These are phyloP conservation scores for Erodium texanum DNA, from an alignment of 441 rosid genomes.

Conservation along the genomic window DNA sequence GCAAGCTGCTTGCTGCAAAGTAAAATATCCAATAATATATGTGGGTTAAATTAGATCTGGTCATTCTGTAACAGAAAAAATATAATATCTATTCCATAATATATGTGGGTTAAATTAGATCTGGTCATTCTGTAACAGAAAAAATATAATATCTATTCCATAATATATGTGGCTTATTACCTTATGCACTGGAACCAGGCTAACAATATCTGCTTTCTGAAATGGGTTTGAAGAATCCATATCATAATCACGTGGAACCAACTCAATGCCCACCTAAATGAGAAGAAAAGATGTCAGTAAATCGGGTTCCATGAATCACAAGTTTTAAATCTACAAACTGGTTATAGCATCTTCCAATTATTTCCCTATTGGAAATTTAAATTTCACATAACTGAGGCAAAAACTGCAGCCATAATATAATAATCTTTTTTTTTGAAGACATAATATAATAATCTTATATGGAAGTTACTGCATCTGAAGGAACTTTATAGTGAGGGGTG, in stretches of 20 bases:
- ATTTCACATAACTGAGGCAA: not conserved
- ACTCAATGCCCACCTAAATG: slow-evolving; percentile 67
- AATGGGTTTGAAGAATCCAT: slow-evolving; percentile 60
- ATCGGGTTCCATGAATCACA: not conserved
- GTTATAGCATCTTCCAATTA: not conserved
- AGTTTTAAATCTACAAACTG: not conserved
- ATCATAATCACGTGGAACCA: slow-evolving; percentile 69
- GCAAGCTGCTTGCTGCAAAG: slow-evolving; percentile 60
- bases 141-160: too few relatives aligned
- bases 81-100: not conserved
- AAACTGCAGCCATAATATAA: not conserved
- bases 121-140: not conserved
- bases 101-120: not conserved
- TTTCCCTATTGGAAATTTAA: not conserved
- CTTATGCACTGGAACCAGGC: slow-evolving; percentile 80
- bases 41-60: not conserved
- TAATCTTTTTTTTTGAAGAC: not conserved
- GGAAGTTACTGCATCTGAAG: too few relatives aligned
- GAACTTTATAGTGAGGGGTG: not conserved
- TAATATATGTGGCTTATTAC: slow-evolving; percentile 21
- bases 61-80: not conserved
- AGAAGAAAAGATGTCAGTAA: not conserved
- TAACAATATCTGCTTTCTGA: slow-evolving; percentile 57
- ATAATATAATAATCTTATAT: not conserved
- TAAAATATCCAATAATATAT: slow-evolving; percentile 18